Evolutionary conservation across 1,284 basidiomycete genomes (phyloP).

Genomic region (Xerocomus nothofagi): DNA sequence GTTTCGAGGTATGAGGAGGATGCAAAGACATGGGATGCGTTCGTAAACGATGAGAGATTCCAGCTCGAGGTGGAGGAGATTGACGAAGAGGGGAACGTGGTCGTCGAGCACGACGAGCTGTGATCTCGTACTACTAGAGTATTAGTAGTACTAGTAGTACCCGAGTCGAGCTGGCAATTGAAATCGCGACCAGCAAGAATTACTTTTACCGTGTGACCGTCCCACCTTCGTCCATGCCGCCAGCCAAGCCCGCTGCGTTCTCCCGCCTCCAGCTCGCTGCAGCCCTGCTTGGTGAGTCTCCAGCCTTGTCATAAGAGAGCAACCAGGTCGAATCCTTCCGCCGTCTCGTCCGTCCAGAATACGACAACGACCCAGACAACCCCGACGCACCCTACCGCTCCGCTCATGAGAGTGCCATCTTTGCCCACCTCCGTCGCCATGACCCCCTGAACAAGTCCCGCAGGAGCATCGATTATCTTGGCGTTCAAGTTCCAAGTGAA

Average conservation of each 20-base stretch:
- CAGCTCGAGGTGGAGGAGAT: constrained; percentile 74
- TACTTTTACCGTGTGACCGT: no score
- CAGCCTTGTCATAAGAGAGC: constrained; percentile 1
- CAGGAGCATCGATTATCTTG: constrained; percentile 63
- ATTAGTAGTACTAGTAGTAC: no score
- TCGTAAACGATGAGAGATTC: constrained; percentile 55
- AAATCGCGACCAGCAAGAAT: no score
- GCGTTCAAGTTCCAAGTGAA: constrained; percentile 63
- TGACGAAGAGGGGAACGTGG: constrained; percentile 56
- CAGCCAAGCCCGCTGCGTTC: constrained; percentile 54
- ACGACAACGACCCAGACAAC: constrained; percentile 75
- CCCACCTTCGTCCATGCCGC: no score
- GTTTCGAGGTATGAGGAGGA: constrained; percentile 38
- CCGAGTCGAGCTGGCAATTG: no score
- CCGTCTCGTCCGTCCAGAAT: constrained; percentile 50
- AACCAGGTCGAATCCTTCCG: not conserved
- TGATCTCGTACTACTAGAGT: no score
- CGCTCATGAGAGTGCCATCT: constrained; percentile 81
- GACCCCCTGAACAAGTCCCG: constrained; percentile 38
- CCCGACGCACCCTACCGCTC: constrained; percentile 58
- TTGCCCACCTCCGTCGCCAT: constrained; percentile 62
- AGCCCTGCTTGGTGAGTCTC: constrained; percentile 64
- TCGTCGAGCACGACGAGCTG: constrained; percentile 48
- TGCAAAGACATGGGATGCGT: constrained; percentile 54
- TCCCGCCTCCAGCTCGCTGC: constrained; percentile 80